phyloP scores from a whole-genome alignment of 306 rosid species.

The Gastrolobium villosum region DNA sequence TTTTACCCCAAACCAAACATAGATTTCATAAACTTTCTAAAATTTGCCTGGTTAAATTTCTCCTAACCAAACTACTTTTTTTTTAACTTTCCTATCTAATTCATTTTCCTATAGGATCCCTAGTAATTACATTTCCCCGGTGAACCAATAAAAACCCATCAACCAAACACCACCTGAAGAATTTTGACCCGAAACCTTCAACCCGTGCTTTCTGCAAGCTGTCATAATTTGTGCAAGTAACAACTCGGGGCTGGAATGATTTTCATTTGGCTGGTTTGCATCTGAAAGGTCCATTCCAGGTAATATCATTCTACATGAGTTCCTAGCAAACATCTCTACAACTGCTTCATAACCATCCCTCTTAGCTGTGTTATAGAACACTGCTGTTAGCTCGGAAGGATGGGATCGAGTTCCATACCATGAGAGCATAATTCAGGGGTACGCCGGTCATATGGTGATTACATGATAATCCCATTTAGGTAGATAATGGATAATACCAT shows the following conservation, averaged over 20 bases:
- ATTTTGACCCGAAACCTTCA: slow-evolving; percentile 80
- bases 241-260: slow-evolving; percentile 74
- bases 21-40: too few species aligned
- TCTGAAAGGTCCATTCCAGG: slow-evolving; percentile 94
- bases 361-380: slow-evolving; percentile 74
- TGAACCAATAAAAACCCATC: too few species aligned
- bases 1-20: too few species aligned
- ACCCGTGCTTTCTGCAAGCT: slow-evolving; percentile 71
- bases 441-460: too few species aligned
- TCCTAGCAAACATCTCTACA: slow-evolving; percentile 69
- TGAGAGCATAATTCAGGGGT: too few species aligned
- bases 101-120: too few species aligned
- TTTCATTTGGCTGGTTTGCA: slow-evolving; percentile 62
- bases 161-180: slow-evolving; percentile 35
- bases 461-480: too few species aligned
- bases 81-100: too few species aligned
- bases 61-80: too few species aligned
- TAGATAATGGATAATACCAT: too few species aligned
- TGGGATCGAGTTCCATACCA: slow-evolving; percentile 85
- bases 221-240: slow-evolving; percentile 70
- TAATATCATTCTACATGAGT: slow-evolving; percentile 79
- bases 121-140: too few species aligned
- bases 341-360: slow-evolving; percentile 77
- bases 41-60: too few species aligned
- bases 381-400: slow-evolving; percentile 86